Percentiles rank a stretch among this genome's conserved stretches.
Conservation (phyloP, 2,329 filamentous ascomycete species). For the Ophiocordyceps polyrhachis-furcata region DNA sequence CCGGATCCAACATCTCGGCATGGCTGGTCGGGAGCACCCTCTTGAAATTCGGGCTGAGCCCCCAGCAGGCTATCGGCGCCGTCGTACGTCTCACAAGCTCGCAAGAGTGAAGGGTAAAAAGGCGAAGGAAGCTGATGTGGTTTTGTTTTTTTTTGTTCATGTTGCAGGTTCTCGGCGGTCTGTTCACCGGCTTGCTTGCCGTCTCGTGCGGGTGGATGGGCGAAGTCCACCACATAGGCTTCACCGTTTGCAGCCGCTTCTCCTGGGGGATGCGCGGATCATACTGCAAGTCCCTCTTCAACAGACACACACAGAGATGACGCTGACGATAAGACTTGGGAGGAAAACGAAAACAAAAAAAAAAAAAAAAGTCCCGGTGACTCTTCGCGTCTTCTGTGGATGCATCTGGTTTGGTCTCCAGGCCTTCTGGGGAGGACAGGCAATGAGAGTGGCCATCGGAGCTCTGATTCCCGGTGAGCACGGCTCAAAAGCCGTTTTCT, state of each 20-base stretch:
- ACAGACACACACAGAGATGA: no score
- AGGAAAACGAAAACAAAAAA: no score
- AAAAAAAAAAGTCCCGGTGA: slow-evolving; percentile 2
- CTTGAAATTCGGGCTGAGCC: slow-evolving; percentile 9
- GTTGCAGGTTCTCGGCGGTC: slow-evolving; percentile 4
- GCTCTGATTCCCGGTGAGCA: slow-evolving; percentile 9
- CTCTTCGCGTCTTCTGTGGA: slow-evolving; percentile 9
- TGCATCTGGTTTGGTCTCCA: slow-evolving; percentile 13
- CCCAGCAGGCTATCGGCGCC: slow-evolving; percentile 9
- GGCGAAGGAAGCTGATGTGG: not conserved
- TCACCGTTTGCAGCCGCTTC: slow-evolving; percentile 16
- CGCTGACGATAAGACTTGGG: not conserved
- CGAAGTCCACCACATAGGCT: slow-evolving; percentile 9
- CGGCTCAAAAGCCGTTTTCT: not conserved
- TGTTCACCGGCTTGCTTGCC: slow-evolving; percentile 6
- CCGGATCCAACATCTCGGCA: slow-evolving; percentile 8
- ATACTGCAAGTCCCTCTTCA: slow-evolving; percentile 11
- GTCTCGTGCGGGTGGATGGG: slow-evolving; percentile 8
- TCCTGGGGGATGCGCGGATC: slow-evolving; percentile 29
- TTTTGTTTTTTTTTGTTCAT: no score
- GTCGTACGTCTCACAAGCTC: slow-evolving; percentile 3
- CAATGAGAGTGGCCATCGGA: slow-evolving; percentile 10
- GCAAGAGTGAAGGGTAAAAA: not conserved
- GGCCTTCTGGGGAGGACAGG: slow-evolving; percentile 12
- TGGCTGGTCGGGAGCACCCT: slow-evolving; percentile 9